Evolutionary conservation across 176 grass and related monocot species (phyloP).

Genomic region (Poa pratensis): DNA sequence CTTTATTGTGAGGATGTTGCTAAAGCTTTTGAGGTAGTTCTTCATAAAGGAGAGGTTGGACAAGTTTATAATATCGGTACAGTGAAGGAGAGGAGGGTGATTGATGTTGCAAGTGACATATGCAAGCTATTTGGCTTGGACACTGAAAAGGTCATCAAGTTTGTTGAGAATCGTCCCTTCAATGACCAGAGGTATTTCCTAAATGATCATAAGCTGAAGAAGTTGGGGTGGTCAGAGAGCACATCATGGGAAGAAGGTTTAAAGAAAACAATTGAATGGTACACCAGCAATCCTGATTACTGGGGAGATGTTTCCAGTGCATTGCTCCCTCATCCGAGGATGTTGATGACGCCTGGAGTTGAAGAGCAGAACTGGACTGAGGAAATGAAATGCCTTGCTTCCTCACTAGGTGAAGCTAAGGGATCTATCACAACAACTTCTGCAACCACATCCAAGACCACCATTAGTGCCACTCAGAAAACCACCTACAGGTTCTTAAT

Average conservation of each 20-base stretch:
- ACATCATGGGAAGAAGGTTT: slow-evolving; percentile 80
- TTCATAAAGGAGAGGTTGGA: no score
- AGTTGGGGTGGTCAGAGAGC: slow-evolving; percentile 71
- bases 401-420: slow-evolving; percentile 19
- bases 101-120: no score
- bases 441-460: not conserved
- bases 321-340: slow-evolving; percentile 73
- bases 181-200: no score
- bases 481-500: slow-evolving; percentile 64
- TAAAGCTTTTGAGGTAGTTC: no score
- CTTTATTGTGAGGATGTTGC: no score
- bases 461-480: not conserved
- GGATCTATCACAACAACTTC: not conserved
- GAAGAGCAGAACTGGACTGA: slow-evolving; percentile 61
- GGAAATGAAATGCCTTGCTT: slow-evolving; percentile 45
- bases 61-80: no score
- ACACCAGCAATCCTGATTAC: slow-evolving; percentile 71
- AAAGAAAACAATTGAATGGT: slow-evolving; percentile 78
- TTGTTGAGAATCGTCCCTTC: no score
- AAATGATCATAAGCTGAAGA: slow-evolving; percentile 64
- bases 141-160: no score
- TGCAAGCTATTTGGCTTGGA: no score
- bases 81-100: no score
- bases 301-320: slow-evolving; percentile 82
- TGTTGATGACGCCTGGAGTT: slow-evolving; percentile 72